Base-by-base conservation (phyloP, 2,329 filamentous ascomycete genomes). In the Epichloe sp. region DNA sequence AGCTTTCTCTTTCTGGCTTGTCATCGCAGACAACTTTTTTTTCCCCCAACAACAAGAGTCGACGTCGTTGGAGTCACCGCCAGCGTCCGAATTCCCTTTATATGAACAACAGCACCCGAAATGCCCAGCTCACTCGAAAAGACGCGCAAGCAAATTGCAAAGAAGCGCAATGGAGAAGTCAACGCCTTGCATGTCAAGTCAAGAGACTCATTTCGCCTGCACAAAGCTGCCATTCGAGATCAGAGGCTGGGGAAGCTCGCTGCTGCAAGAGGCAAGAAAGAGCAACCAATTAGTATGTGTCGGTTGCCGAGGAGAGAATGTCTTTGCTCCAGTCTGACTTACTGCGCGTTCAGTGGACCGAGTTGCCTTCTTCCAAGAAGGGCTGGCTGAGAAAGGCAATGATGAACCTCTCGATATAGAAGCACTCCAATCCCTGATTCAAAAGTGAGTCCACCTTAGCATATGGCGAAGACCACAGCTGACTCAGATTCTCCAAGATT, bases 161-260 rank as follows among this genome's bases (percentile, higher is more conserved):
- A 95, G 73, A 96, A 96, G 77, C 82, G 85, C 58, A 80, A 82
- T 57, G 81, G 82, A 19, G 80, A 82, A 40, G 77, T 88, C 45
- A 82, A 83, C 34, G 77, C 84, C 12, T 76, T 97, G 21, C 91
- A 97, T 63, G 85, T 89, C 67, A 88, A 88, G 65, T 95, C 89
- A 54, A 78, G 93, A 58, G 88, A 97, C 72, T 86, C 89, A 3
- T 80, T 85, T 62, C 80, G 88, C 48, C 73, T 97, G 56, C 85
- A 88, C 65, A 79, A 83, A 60, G 93, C 93, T 19, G 79, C 80
- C 55, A 78, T 83, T 56, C 78, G 93, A 67, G 90, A 96, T 62
- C 84, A 93, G 60, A 87, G 87, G 63, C 75, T 98, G 37, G 80
- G 81, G 58, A 85, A 84, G 64, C 72, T 90, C 51, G 78, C 82